phyloP scores from a whole-genome alignment of 2,329 filamentous ascomycete species.

The Penicillium aurantiogriseum region DNA sequence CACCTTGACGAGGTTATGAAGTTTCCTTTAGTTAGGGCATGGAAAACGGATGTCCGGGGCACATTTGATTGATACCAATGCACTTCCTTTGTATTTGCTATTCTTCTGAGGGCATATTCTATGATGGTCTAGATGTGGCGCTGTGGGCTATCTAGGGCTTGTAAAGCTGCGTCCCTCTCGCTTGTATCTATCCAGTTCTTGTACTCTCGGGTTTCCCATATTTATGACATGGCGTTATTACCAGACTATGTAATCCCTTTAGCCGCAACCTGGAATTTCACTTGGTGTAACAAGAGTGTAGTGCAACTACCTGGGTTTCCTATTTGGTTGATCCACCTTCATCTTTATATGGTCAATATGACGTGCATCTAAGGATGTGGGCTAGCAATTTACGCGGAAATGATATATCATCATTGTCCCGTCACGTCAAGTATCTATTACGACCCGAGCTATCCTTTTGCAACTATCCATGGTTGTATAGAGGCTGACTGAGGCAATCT shows the following conservation, averaged over 20 bases:
- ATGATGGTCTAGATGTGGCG: neutral
- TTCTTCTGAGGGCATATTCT: neutral
- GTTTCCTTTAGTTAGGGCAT: conserved; percentile 4
- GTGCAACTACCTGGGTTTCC: no score
- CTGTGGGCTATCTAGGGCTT: neutral
- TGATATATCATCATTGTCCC: no score
- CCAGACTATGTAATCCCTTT: neutral
- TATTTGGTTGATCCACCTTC: no score
- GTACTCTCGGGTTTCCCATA: neutral
- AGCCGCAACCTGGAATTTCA: no score
- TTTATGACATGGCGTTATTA: neutral
- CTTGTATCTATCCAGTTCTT: conserved; percentile 2
- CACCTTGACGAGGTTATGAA: conserved; percentile 3
- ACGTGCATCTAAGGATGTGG: no score
- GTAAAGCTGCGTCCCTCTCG: neutral
- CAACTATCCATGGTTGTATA: no score
- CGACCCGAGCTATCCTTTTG: no score
- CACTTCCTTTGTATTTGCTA: neutral
- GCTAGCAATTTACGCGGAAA: no score
- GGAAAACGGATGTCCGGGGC: neutral
- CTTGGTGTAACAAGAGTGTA: no score
- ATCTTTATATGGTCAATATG: no score
- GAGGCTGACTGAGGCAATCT: no score
- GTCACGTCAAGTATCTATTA: no score
- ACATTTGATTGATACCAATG: conserved; percentile 5